Conservation (phyloP, 2,329 filamentous ascomycete genomes). For the Diaporthe capsici region DNA sequence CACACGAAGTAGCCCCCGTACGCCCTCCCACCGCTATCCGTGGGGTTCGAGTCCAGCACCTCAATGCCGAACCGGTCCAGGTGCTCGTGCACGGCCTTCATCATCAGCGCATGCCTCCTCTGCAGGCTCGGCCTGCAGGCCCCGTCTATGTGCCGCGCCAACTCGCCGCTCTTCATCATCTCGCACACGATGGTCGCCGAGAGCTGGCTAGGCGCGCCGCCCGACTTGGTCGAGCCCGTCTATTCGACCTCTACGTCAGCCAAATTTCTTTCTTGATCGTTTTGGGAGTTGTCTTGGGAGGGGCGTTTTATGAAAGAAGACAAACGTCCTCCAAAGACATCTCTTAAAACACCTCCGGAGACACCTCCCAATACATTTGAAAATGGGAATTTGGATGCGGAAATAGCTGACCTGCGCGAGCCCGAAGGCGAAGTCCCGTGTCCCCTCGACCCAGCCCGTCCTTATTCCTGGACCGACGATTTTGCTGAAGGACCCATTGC, state of each 20-base stretch:
- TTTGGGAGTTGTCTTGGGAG: too few species aligned
- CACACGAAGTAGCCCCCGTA: constrained; percentile 92
- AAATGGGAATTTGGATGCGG: too few species aligned
- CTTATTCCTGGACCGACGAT: constrained; percentile 84
- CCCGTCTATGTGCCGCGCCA: constrained; percentile 60
- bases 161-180: constrained; percentile 59
- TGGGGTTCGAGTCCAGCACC: constrained; percentile 54
- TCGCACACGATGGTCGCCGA: constrained; percentile 65
- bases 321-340: too few species aligned
- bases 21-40: constrained; percentile 59
- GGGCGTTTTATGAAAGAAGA: too few species aligned
- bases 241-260: too few species aligned
- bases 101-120: constrained; percentile 64
- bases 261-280: too few species aligned
- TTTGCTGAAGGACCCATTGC: constrained; percentile 93
- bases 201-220: constrained; percentile 69
- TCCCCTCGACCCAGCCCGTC: constrained; percentile 90
- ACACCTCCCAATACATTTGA: too few species aligned
- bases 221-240: constrained; percentile 68
- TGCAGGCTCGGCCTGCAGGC: constrained; percentile 61
- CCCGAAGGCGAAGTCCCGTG: constrained; percentile 66
- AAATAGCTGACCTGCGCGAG: constrained; percentile 54
- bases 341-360: too few species aligned
- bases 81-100: constrained; percentile 69
- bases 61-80: constrained; percentile 74